Conservation (phyloP, 129 eudicot genomes). For the Tagetes erecta region DNA sequence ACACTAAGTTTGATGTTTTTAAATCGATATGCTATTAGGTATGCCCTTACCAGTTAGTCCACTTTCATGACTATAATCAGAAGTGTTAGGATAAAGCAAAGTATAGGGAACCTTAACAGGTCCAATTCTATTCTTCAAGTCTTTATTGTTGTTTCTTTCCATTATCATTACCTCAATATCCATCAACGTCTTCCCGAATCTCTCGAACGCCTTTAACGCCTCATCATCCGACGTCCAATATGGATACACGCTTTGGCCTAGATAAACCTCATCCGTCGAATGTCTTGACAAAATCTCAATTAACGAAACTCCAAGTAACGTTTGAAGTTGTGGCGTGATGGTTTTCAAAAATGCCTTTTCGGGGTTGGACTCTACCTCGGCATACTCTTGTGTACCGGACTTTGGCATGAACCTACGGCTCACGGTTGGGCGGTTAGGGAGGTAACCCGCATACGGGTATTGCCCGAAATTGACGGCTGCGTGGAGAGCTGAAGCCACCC, state of each 20-base stretch:
- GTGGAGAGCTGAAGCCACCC: constrained; percentile 64
- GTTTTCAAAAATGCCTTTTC: constrained; percentile 53
- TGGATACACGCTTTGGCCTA: constrained; percentile 50
- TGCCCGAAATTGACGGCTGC: constrained; percentile 48
- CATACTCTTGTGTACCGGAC: constrained; percentile 36
- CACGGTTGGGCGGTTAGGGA: constrained; percentile 57
- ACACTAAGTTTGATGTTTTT: background rate
- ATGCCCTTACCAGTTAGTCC: constrained; percentile 64
- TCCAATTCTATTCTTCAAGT: constrained; percentile 48
- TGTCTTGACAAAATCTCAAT: constrained; percentile 56
- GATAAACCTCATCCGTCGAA: constrained; percentile 58
- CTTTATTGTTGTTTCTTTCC: constrained; percentile 32
- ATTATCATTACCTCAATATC: constrained; percentile 44
- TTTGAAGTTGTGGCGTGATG: constrained; percentile 56
- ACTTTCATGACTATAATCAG: constrained; percentile 36
- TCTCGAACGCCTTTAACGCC: constrained; percentile 40
- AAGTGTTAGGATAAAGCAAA: constrained; percentile 48
- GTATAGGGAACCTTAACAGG: constrained; percentile 45
- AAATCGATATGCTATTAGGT: constrained; percentile 47
- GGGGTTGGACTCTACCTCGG: constrained; percentile 43
- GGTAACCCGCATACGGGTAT: constrained; percentile 60
- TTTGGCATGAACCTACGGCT: constrained; percentile 66
- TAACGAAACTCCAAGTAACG: constrained; percentile 49
- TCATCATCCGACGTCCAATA: constrained; percentile 50
- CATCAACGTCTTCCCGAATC: constrained; percentile 35